A percentile compares a stretch with the other conserved stretches of the same genome.
Evolutionary conservation across 176 grass and related monocot genomes (phyloP).

Genomic region (Echinochloa phyllopogon): DNA sequence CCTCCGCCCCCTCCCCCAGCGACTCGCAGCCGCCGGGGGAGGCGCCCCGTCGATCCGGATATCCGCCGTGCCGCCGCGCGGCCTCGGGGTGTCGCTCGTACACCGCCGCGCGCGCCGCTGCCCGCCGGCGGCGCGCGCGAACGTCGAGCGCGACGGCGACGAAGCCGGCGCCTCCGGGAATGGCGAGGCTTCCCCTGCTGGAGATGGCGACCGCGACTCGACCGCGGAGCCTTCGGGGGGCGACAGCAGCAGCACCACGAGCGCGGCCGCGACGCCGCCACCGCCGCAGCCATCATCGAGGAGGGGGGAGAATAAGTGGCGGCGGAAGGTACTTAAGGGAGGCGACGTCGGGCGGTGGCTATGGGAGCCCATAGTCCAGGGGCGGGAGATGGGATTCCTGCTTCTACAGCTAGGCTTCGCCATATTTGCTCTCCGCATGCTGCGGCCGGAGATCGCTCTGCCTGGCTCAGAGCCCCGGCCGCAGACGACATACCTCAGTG

Average conservation of each 20-base stretch:
- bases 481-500: conserved; percentile 63
- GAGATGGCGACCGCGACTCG: conserved; percentile 39
- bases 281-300: conserved; percentile 54
- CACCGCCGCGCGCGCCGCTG: conserved; percentile 47
- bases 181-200: conserved; percentile 47
- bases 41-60: conserved; percentile 43
- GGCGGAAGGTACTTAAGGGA: conserved; percentile 55
- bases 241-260: conserved; percentile 47
- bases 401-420: conserved; percentile 90
- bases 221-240: conserved; percentile 21
- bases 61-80: conserved; percentile 56
- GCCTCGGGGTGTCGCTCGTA: conserved; percentile 51
- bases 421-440: conserved; percentile 83
- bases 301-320: conserved; percentile 78
- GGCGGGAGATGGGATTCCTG: conserved; percentile 86
- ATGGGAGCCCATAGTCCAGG: conserved; percentile 89
- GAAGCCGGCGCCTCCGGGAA: conserved; percentile 19
- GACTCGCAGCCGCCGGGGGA: not conserved
- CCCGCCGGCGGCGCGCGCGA: conserved; percentile 56
- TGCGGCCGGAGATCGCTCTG: conserved; percentile 72
- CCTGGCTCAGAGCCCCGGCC: conserved; percentile 79
- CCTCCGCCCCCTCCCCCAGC: conserved; percentile 34
- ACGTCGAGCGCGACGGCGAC: conserved; percentile 51
- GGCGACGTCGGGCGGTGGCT: conserved; percentile 66
- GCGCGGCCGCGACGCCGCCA: conserved; percentile 39